phyloP scores from a whole-genome alignment of 352 stramenopile genomes.

The Globisporangium nagaii region DNA sequence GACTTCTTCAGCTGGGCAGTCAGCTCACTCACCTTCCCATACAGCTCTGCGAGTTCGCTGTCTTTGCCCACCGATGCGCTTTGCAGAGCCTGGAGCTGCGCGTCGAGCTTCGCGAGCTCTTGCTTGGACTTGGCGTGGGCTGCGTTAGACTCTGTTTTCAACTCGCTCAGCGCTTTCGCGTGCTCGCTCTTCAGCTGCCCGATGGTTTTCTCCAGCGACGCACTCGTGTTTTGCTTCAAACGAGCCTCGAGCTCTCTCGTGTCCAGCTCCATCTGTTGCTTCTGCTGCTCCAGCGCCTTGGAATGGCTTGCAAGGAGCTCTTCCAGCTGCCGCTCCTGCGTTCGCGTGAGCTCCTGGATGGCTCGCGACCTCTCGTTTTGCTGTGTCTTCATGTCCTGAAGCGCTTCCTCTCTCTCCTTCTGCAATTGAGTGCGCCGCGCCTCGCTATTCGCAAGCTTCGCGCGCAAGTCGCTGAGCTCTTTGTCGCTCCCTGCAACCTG shows the following conservation, averaged over 20 bases:
- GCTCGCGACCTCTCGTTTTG: conserved; percentile 2
- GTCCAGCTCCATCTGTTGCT: conserved; percentile 12
- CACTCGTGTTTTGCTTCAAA: conserved; percentile 4
- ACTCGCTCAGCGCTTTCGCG: not conserved
- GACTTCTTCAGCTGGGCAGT: conserved; percentile 14
- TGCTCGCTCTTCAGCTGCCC: conserved; percentile 7
- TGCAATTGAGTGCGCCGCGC: conserved; percentile 9
- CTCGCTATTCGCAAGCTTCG: conserved; percentile 12
- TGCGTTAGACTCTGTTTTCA: not conserved
- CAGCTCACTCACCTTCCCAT: conserved; percentile 12
- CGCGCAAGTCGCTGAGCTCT: conserved; percentile 12
- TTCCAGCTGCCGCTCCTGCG: conserved; percentile 18
- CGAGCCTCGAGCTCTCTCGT: conserved; percentile 18
- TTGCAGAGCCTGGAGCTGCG: conserved; percentile 12
- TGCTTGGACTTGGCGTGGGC: not conserved
- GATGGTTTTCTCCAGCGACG: conserved; percentile 9
- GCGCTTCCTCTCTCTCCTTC: conserved; percentile 16
- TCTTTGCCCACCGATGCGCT: not conserved
- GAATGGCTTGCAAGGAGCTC: conserved; percentile 16
- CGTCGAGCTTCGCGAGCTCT: conserved; percentile 6
- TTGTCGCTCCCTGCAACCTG: conserved; percentile 12
- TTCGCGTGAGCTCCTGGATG: conserved; percentile 9
- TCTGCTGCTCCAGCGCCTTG: conserved; percentile 11
- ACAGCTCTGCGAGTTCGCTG: conserved; percentile 15
- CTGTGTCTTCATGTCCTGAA: conserved; percentile 4